Evolutionary conservation across 2,329 filamentous ascomycete species (phyloP), one percentile per base, ranked within the genome.

Genomic region (Penicillium rolfsii): DNA sequence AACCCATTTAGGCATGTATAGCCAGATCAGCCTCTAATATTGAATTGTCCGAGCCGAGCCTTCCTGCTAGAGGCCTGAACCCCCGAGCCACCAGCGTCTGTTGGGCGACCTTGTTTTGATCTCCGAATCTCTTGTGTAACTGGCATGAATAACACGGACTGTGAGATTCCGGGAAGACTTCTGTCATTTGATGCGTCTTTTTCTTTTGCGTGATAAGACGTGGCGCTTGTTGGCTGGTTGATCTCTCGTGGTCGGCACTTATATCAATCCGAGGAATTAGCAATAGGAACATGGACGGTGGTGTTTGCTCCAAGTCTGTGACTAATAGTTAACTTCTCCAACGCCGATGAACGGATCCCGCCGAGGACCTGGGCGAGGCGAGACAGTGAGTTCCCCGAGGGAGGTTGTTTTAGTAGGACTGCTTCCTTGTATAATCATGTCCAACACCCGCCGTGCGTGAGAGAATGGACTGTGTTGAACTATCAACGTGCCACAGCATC

Each of bases 1-100:
- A 41, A 35, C 60, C 45, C 14, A 9, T 58, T 61, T 55, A 49
- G 62, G 61, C 11, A 62, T 60, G 40, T 53, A 38, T 28, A 63
- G 43, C 57, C 60, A 57, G 41, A 46, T 58, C 41, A 48, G 9
- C 33, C 50, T 40, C 41, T 49, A 26, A 24, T 11, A 14, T 43
- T 24, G 55, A 57, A 57, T 43, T 26, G 14, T 8, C 19, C 40
- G 52, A 43, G 28, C 48, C 55, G 45, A 46, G 19, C 45, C 55
- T 55, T 45, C 40, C 56, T 33, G 12, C 19, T 38, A 24, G 35
- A n/a, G 35, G 16, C 30, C 49, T 52, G 33, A 52, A 19, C n/a
- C 22, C 22, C 33, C 19, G 24, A 19, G 11, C 19, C 7, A 30
- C 36, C 36, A 19, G 22, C 24, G 14, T 43, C 9, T 41, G 28